phyloP scores from a whole-genome alignment of 257 asterid species.

The Coffea eugenioides region DNA sequence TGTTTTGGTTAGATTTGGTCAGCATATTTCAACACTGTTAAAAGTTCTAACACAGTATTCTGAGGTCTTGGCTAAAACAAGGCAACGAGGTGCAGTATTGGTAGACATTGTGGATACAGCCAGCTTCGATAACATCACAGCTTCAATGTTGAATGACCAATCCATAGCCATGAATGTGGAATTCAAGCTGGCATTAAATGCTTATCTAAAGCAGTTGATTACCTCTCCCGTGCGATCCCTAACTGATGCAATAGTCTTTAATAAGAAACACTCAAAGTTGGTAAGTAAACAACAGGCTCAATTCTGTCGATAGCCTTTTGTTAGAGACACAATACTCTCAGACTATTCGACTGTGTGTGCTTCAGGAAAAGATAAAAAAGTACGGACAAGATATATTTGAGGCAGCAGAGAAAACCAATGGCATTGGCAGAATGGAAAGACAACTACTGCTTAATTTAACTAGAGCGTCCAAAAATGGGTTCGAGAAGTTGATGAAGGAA shows the following conservation, averaged over 20 bases:
- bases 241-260: slow-evolving; percentile 38
- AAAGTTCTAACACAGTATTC: not conserved
- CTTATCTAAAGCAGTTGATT: slow-evolving; percentile 11
- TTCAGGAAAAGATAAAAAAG: slow-evolving; percentile 37
- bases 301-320: not conserved
- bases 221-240: slow-evolving; percentile 34
- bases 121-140: slow-evolving; percentile 6
- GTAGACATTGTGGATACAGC: slow-evolving; percentile 26
- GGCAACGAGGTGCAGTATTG: slow-evolving; percentile 40
- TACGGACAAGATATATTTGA: slow-evolving; percentile 26
- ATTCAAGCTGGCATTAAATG: slow-evolving; percentile 35
- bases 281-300: slow-evolving; percentile 13
- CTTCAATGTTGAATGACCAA: slow-evolving; percentile 17
- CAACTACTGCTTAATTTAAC: slow-evolving; percentile 23
- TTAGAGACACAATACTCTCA: not conserved
- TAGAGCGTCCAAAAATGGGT: slow-evolving; percentile 26
- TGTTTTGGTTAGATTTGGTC: not conserved
- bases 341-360: not conserved
- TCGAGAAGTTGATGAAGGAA: slow-evolving; percentile 27
- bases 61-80: slow-evolving; percentile 5
- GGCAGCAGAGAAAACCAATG: slow-evolving; percentile 27
- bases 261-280: slow-evolving; percentile 27
- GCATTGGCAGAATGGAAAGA: slow-evolving; percentile 28
- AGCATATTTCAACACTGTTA: not conserved
- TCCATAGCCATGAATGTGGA: slow-evolving; percentile 25